Conservation (phyloP, 1,284 basidiomycete genomes). For the Microbotryum scabiosae region DNA sequence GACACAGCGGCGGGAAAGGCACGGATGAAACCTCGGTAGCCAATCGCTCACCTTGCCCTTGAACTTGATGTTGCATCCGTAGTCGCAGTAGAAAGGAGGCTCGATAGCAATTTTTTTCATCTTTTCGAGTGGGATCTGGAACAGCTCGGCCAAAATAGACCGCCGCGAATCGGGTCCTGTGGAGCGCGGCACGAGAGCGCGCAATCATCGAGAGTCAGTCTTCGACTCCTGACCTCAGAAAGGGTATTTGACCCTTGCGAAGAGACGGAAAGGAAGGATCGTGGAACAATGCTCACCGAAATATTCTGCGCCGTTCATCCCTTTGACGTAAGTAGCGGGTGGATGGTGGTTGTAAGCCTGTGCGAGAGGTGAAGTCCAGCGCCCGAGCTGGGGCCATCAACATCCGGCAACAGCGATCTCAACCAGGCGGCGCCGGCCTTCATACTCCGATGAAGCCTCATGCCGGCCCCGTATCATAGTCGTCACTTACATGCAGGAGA, state of each 20-base stretch:
- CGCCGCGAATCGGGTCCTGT: constrained; percentile 2
- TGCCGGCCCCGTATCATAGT: too few species aligned
- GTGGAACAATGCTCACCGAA: not conserved
- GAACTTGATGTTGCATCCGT: constrained; percentile 27
- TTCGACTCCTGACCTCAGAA: not conserved
- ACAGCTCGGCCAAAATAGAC: constrained; percentile 26
- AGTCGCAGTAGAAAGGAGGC: constrained; percentile 32
- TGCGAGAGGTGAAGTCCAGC: not conserved
- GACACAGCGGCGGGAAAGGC: not conserved
- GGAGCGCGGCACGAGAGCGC: not conserved
- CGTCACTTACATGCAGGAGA: constrained; percentile 1
- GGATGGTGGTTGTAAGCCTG: constrained; percentile 3
- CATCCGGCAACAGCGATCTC: not conserved
- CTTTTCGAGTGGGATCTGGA: constrained; percentile 20
- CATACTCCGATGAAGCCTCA: too few species aligned
- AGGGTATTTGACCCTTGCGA: not conserved
- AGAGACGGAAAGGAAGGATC: too few species aligned
- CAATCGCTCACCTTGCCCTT: constrained; percentile 3
- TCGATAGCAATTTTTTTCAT: constrained; percentile 28
- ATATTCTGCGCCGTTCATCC: not conserved
- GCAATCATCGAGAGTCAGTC: not conserved
- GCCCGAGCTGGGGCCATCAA: not conserved
- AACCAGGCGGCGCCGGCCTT: not conserved
- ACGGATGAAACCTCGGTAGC: too few species aligned
- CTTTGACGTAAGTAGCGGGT: not conserved